Evolutionary conservation across 192 early-diverging fungal genomes (phyloP).

Genomic region (Linderina pennispora): DNA sequence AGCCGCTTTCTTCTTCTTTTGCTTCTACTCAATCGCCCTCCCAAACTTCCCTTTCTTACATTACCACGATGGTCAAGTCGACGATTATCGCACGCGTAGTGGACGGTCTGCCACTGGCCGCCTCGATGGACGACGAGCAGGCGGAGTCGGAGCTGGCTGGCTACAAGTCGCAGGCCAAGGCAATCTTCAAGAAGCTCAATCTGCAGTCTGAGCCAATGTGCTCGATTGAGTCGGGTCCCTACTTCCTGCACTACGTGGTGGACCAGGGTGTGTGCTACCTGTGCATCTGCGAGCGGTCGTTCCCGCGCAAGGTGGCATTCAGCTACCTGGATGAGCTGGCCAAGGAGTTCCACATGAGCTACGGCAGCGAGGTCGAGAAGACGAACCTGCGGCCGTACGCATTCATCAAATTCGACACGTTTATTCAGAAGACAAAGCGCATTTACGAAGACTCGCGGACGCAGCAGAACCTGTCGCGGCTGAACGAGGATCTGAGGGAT

Average conservation of each 20-base stretch:
- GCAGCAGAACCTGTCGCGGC: constrained; percentile 82
- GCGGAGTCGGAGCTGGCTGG: constrained; percentile 79
- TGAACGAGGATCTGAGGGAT: constrained; percentile 94
- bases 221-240: constrained; percentile 89
- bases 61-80: constrained; percentile 74
- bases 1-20: too few species aligned
- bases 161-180: constrained; percentile 90
- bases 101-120: constrained; percentile 91
- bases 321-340: constrained; percentile 92
- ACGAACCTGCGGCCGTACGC: constrained; percentile 87
- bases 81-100: constrained; percentile 90
- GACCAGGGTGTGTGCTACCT: constrained; percentile 92
- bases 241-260: constrained; percentile 91
- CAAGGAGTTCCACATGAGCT: constrained; percentile 89
- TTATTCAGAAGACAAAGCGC: constrained; percentile 97
- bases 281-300: constrained; percentile 87
- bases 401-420: constrained; percentile 97
- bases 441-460: constrained; percentile 94
- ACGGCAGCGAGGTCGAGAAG: constrained; percentile 83
- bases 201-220: constrained; percentile 82
- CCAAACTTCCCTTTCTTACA: too few species aligned
- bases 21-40: too few species aligned
- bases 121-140: constrained; percentile 89
- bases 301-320: constrained; percentile 90
- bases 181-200: constrained; percentile 84